Evolutionary conservation across 2,329 filamentous ascomycete genomes (phyloP).

Genomic region (Cephalotrichum gorgonifer): DNA sequence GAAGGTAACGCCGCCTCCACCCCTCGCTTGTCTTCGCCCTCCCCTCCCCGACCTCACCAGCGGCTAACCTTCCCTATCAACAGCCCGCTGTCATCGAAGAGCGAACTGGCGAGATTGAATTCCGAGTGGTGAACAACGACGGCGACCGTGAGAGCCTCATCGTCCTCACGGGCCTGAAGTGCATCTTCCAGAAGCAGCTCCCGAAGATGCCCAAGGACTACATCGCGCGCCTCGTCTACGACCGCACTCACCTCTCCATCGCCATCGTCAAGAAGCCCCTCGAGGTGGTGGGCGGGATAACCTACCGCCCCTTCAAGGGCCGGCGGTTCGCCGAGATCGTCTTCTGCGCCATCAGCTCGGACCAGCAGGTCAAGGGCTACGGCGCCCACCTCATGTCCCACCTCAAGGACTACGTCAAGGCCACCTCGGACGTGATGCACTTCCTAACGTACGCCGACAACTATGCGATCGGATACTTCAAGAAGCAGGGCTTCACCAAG

Average conservation of each 20-base stretch:
- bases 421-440: constrained; percentile 94
- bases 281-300: constrained; percentile 94
- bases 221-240: constrained; percentile 93
- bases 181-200: constrained; percentile 95
- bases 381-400: constrained; percentile 97
- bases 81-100: constrained; percentile 88
- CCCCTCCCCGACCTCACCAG: neutral
- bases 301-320: constrained; percentile 86
- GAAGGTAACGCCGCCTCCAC: constrained; percentile 51
- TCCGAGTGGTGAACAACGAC: constrained; percentile 97
- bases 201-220: constrained; percentile 99
- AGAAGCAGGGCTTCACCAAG: constrained; percentile 98
- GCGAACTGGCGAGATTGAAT: constrained; percentile 88
- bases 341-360: constrained; percentile 93
- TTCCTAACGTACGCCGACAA: constrained; percentile 98
- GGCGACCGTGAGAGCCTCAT: constrained; percentile 79
- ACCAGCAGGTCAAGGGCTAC: constrained; percentile 98
- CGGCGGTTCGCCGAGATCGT: constrained; percentile 96
- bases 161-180: constrained; percentile 90
- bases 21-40: neutral
- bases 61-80: neutral
- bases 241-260: constrained; percentile 90
- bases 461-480: constrained; percentile 97
- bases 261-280: constrained; percentile 95
- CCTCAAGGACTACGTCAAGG: constrained; percentile 95